Conservation (phyloP, 1,139 yeast genomes). For the Yamadazyma triangularis region DNA sequence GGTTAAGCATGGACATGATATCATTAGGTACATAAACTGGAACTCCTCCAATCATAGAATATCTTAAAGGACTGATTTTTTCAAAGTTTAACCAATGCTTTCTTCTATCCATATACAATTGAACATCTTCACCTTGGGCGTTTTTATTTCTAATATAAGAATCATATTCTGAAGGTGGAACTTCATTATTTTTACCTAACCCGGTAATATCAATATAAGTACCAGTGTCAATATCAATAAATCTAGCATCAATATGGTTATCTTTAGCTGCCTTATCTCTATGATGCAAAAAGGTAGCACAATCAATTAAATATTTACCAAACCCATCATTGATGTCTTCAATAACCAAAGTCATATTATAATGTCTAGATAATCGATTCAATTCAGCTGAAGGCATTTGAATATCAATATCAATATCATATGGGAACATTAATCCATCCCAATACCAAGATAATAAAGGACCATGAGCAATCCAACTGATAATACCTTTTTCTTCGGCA, state of each 20-base stretch:
- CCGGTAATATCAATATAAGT: slow-evolving; percentile 37
- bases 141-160: slow-evolving; percentile 16
- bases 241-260: slow-evolving; percentile 35
- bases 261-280: slow-evolving; percentile 25
- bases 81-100: slow-evolving; percentile 32
- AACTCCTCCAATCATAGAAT: slow-evolving; percentile 32
- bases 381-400: slow-evolving; percentile 35
- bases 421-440: slow-evolving; percentile 35
- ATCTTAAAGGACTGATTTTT: slow-evolving; percentile 26
- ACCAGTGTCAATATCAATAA: slow-evolving; percentile 35
- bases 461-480: slow-evolving; percentile 52
- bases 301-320: slow-evolving; percentile 31
- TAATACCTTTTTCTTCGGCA: slow-evolving; percentile 31
- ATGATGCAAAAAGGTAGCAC: slow-evolving; percentile 28
- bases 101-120: slow-evolving; percentile 34
- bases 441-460: slow-evolving; percentile 41
- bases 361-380: slow-evolving; percentile 23
- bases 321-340: slow-evolving; percentile 30
- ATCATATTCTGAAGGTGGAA: slow-evolving; percentile 26
- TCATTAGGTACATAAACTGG: slow-evolving; percentile 39
- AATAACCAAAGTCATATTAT: slow-evolving; percentile 34
- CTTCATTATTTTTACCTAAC: slow-evolving; percentile 26
- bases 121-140: slow-evolving; percentile 19
- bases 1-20: slow-evolving; percentile 27
- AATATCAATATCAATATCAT: slow-evolving; percentile 33